phyloP scores from a whole-genome alignment of 352 stramenopile species.

The Globisporangium ultimum region DNA sequence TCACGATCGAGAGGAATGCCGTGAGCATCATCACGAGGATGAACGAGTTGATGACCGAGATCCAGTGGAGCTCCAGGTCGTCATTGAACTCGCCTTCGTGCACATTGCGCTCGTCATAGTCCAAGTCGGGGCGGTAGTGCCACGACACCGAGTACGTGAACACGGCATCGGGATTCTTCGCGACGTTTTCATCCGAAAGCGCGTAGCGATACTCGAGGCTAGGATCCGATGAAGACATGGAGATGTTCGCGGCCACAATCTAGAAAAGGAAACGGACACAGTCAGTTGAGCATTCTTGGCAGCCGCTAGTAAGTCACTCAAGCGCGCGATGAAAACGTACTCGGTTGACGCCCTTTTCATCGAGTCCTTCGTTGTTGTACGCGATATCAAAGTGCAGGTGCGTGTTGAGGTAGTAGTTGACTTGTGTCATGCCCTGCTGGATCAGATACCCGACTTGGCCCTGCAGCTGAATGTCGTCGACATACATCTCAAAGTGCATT shows the following conservation, averaged over 20 bases:
- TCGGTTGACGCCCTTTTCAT: slow-evolving; percentile 75
- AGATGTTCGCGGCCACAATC: slow-evolving; percentile 76
- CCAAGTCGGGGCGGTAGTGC: slow-evolving; percentile 82
- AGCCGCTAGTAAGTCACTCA: too few relatives aligned
- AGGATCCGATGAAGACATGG: slow-evolving; percentile 48
- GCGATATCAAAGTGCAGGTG: slow-evolving; percentile 96
- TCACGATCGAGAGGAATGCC: slow-evolving; percentile 95
- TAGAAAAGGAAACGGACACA: slow-evolving; percentile 12
- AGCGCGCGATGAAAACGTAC: slow-evolving; percentile 20
- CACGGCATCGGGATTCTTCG: slow-evolving; percentile 40
- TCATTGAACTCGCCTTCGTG: slow-evolving; percentile 59
- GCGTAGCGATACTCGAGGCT: slow-evolving; percentile 60
- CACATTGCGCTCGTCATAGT: slow-evolving; percentile 89
- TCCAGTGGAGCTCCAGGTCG: slow-evolving; percentile 94
- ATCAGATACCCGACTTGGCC: slow-evolving; percentile 93
- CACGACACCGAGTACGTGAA: slow-evolving; percentile 98
- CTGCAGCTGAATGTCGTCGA: slow-evolving; percentile 96
- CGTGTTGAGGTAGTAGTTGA: slow-evolving; percentile 92
- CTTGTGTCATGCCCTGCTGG: slow-evolving; percentile 60
- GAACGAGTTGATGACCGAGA: slow-evolving; percentile 98
- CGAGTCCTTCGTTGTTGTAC: slow-evolving; percentile 87
- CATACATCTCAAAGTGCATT: slow-evolving; percentile 94
- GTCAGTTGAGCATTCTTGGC: background rate
- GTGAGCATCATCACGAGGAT: slow-evolving; percentile 97
- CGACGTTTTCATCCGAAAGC: slow-evolving; percentile 40